Conservation (phyloP, 345 rosid genomes). For the Arabis alpina region DNA sequence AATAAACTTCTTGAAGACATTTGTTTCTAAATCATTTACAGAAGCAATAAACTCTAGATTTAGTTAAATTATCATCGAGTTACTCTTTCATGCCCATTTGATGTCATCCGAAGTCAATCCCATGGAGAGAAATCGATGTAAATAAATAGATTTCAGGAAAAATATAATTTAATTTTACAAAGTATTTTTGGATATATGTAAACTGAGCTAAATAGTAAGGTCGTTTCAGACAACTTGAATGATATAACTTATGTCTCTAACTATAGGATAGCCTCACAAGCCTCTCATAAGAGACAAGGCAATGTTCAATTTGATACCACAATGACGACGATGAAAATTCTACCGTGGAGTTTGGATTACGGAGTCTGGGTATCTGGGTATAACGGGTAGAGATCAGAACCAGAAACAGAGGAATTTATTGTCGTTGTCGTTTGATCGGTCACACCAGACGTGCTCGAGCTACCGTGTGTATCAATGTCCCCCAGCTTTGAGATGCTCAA, state of each 20-base stretch:
- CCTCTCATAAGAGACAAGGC: not conserved
- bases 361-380: not conserved
- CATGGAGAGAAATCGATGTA: too few species aligned
- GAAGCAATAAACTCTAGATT: too few species aligned
- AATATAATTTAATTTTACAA: not conserved
- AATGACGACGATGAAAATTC: not conserved
- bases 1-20: not conserved
- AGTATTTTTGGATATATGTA: constrained; percentile 1
- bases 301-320: not conserved
- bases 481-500: constrained; percentile 34
- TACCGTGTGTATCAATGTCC: constrained; percentile 13
- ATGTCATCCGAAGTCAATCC: too few species aligned
- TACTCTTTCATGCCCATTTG: too few species aligned
- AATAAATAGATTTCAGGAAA: not conserved
- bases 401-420: constrained; percentile 22
- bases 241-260: too few species aligned
- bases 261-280: not conserved
- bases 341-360: not conserved
- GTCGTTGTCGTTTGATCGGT: constrained; percentile 6
- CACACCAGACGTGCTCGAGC: constrained; percentile 27
- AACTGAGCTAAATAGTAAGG: not conserved
- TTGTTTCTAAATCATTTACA: not conserved
- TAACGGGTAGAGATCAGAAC: constrained; percentile 26
- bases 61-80: too few species aligned
- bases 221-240: not conserved